Evolutionary conservation across 2,329 filamentous ascomycete genomes (phyloP), one percentile per base, ranked within the genome.

Genomic region (Fusarium floridanum): DNA sequence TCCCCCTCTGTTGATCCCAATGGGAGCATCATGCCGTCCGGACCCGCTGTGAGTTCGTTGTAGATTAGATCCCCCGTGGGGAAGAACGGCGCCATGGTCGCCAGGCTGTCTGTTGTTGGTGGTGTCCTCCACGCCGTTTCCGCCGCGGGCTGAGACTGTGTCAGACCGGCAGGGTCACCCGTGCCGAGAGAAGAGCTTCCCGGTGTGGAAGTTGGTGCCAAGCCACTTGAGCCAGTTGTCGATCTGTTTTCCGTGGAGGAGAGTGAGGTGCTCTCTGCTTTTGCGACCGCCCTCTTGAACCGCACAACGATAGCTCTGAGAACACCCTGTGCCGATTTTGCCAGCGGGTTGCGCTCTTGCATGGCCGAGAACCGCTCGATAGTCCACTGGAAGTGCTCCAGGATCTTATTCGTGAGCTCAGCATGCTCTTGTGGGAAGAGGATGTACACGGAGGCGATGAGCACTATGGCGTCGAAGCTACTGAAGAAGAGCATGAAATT

Each of bases 401-500:
- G 79, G 0, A 87, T 86, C 27, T 82, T 82, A 5, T 84, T 81
- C 0, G 88, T 77, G 29, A 88, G 80, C 29, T 88, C 87, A 3
- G 81, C 77, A 65, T 90, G 87, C 74, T 91, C 89, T 24, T 82
- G 83, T 1, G 90, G 90, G 70, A 91, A 91, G 10, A 92, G 78
- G 37, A 92, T 91, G 77, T 89, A 91, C 36, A 91, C 88, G 20
- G 89, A 87, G 0, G 90, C 88, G 63, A 91, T 84, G 65, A 92
- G 84, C 17, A 92, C 88, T 22, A 91, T 87, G 16, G 90, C 90
- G 75, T 92, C 90, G 68, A 92, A 92, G 8, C 89, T 91, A 62
- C 89, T 89, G 62, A 91, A 91, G 78, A 91, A 91, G 5, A 92
- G 83, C 17, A 86, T 84, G 73, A 89, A 89, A 78, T 84, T 83